Evolutionary conservation across 2,329 filamentous ascomycete species (phyloP), one percentile per base, ranked within the genome.

Genomic region (Penicillium griseofulvum): DNA sequence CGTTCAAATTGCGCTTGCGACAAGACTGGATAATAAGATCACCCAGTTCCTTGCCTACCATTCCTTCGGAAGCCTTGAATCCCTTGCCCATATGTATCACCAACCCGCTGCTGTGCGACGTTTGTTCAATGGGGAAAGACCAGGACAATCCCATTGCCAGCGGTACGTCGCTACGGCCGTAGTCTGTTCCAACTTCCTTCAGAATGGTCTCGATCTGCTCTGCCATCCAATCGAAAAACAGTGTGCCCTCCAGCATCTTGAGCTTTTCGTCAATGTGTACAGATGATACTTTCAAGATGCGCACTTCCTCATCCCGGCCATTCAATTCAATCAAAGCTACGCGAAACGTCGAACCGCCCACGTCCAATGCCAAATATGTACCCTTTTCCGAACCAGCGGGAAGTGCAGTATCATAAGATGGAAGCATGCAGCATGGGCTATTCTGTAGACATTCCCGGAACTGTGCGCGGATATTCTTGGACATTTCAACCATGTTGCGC

Each of bases 161-260:
- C 11, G 74, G 75, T 4, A 68, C 68, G 14, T 64, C 58, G 42
- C 67, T 69, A 7, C 72, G 68, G 17, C 70, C 71, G 41, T 73
- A 76, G 51, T 76, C 73, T 29, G 76, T 70, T 22, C 71, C 61
- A 64, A 74, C 69, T 57, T 71, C 59, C 66, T 69, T 69, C 45
- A 87, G 71, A 69, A 82, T 82, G 9, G 79, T 75, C 41, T 79
- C 77, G 54, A 87, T 85, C 56, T 80, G 79, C 45, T 76, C 76
- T 6, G 84, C 85, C 80, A 87, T 86, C 85, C 85, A 87, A 66
- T 86, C 83, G 66, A 87, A 87, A 68, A 87, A 87, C 1, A 76
- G 73, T 24, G 76, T 77, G 2, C 83, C 84, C 54, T 78, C 74
- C 56, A 87, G 70, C 43, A 77, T 70, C 49, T 83, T 81, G 46